Conservation (phyloP, 805 yeast genomes). For the Ogataea populi-albae region DNA sequence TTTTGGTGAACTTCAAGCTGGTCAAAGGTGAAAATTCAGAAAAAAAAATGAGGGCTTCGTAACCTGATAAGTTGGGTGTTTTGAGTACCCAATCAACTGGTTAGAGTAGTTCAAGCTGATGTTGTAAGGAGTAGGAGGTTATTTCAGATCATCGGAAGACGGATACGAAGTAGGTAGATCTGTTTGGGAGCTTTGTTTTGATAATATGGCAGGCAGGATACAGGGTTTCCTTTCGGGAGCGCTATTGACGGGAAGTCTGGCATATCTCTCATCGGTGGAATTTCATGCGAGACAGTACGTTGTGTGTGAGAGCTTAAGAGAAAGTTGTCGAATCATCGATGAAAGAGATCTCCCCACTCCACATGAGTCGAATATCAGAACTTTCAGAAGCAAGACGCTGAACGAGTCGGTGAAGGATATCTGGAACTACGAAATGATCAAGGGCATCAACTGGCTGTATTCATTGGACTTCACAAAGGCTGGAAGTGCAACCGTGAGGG, state of each 20-base stretch:
- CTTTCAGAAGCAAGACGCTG: constrained; percentile 46
- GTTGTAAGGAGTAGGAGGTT: background rate
- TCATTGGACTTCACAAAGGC: constrained; percentile 22
- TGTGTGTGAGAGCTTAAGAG: constrained; percentile 46
- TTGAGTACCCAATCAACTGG: too few species aligned
- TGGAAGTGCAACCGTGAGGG: constrained; percentile 12
- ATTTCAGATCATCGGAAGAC: constrained; percentile 1
- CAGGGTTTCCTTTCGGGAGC: constrained; percentile 61
- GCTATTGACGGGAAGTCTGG: constrained; percentile 57
- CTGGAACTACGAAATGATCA: constrained; percentile 74
- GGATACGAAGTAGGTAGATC: constrained; percentile 2
- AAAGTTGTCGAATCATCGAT: constrained; percentile 49
- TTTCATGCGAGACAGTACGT: constrained; percentile 46
- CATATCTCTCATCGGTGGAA: constrained; percentile 59
- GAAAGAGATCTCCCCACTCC: constrained; percentile 50
- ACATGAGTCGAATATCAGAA: constrained; percentile 41
- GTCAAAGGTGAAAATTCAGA: background rate
- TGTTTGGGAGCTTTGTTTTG: constrained; percentile 1
- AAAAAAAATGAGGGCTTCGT: constrained; percentile 4
- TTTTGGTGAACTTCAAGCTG: too few species aligned
- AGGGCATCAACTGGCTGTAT: constrained; percentile 62
- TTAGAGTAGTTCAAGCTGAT: background rate
- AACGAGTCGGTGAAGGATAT: constrained; percentile 68
- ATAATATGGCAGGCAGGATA: constrained; percentile 41
- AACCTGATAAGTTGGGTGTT: background rate